These are phyloP conservation scores for Penicillium pulvis DNA, from an alignment of 495 filamentous ascomycete genomes.

Conservation along the genomic window DNA sequence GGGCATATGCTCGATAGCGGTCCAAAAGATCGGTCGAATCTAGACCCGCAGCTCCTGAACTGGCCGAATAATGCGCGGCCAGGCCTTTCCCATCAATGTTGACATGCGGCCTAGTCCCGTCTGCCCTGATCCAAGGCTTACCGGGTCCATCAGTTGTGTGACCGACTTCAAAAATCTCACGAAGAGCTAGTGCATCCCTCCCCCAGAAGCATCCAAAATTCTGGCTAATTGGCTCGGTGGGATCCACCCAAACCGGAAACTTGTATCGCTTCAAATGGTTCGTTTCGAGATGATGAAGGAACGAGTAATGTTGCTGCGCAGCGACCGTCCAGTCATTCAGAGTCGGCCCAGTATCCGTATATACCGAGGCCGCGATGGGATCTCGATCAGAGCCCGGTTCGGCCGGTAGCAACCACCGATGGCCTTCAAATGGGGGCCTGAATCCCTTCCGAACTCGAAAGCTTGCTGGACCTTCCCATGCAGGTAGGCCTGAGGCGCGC, in stretches of 20 bases:
- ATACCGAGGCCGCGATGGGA: slow-evolving; percentile 33
- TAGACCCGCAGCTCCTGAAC: slow-evolving; percentile 36
- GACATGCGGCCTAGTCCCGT: slow-evolving; percentile 27
- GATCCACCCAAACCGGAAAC: slow-evolving; percentile 52
- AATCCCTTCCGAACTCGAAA: slow-evolving; percentile 31
- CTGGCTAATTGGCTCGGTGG: slow-evolving; percentile 43
- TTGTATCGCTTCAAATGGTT: slow-evolving; percentile 49
- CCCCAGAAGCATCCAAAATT: slow-evolving; percentile 54
- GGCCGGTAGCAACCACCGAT: slow-evolving; percentile 34
- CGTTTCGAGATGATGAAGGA: slow-evolving; percentile 53
- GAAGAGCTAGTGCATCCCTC: slow-evolving; percentile 32
- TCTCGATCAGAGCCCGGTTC: slow-evolving; percentile 28
- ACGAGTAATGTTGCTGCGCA: slow-evolving; percentile 58
- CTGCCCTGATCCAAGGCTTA: slow-evolving; percentile 1
- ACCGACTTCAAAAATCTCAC: slow-evolving; percentile 17
- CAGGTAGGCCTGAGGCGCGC: slow-evolving; percentile 32
- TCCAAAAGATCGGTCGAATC: slow-evolving; percentile 54
- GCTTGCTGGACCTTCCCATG: slow-evolving; percentile 32
- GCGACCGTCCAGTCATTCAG: slow-evolving; percentile 51
- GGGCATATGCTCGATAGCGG: slow-evolving; percentile 53
- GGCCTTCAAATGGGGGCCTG: slow-evolving; percentile 27
- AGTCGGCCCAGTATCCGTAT: slow-evolving; percentile 35
- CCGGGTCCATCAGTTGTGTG: slow-evolving; percentile 2
- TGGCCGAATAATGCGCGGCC: slow-evolving; percentile 52
- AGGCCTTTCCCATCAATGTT: slow-evolving; percentile 56